These are phyloP conservation scores for Tuber borchii DNA, from an alignment of 495 filamentous ascomycete genomes.

Conservation along the genomic window DNA sequence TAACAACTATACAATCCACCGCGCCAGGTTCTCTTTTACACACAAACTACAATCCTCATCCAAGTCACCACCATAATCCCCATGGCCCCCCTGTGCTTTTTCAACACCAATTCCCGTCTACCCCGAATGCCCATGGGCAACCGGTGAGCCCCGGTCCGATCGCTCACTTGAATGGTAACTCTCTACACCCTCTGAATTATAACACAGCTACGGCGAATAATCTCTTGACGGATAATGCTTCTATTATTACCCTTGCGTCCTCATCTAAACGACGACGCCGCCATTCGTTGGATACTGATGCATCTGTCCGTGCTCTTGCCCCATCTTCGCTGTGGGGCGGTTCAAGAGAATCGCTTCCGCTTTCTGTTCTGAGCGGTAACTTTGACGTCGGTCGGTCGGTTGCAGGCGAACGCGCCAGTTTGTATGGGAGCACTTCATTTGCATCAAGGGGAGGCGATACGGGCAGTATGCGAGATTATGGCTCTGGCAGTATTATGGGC, in stretches of 20 bases:
- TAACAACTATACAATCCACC: slow-evolving; percentile 94
- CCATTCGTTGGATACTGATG: slow-evolving; percentile 90
- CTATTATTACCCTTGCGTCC: slow-evolving; percentile 90
- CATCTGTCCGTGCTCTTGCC: slow-evolving; percentile 84
- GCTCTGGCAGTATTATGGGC: slow-evolving; percentile 25
- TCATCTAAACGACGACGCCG: slow-evolving; percentile 84
- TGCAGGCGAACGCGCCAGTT: slow-evolving; percentile 22
- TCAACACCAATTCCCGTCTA: slow-evolving; percentile 91
- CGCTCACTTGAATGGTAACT: slow-evolving; percentile 4
- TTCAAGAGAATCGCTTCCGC: slow-evolving; percentile 67
- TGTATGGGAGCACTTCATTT: slow-evolving; percentile 24
- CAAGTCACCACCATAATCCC: slow-evolving; percentile 50
- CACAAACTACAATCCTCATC: slow-evolving; percentile 47
- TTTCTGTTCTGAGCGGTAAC: slow-evolving; percentile 79
- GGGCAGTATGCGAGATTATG: slow-evolving; percentile 21
- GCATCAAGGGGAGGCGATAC: slow-evolving; percentile 29
- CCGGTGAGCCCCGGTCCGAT: slow-evolving; percentile 52
- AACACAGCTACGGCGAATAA: slow-evolving; percentile 84
- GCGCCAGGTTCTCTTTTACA: slow-evolving; percentile 50
- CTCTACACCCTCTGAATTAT: slow-evolving; percentile 72
- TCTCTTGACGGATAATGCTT: slow-evolving; percentile 86
- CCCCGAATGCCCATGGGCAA: slow-evolving; percentile 70
- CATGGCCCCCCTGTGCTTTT: slow-evolving; percentile 60
- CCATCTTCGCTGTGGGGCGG: slow-evolving; percentile 90
- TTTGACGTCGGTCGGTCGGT: slow-evolving; percentile 47